Percentiles rank a stretch among this genome's conserved stretches.
These are phyloP conservation scores for Dioscorea zingiberensis DNA, from an alignment of 106 monocot species.

Conservation along the genomic window DNA sequence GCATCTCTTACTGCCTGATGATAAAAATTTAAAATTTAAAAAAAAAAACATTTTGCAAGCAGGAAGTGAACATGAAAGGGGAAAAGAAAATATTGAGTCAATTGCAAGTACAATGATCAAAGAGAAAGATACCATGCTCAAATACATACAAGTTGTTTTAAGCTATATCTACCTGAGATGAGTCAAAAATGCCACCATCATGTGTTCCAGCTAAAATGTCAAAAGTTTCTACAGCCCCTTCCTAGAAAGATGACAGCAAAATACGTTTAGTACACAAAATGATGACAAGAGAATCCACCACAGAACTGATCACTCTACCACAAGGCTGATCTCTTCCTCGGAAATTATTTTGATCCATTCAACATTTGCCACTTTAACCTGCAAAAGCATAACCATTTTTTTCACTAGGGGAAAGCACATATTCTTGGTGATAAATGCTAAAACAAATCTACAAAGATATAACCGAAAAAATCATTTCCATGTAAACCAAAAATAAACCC, in stretches of 20 bases:
- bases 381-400: conserved; percentile 3
- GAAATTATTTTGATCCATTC: conserved; percentile 90
- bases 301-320: conserved; percentile 46
- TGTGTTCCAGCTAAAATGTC: conserved; percentile 71
- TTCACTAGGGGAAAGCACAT: not conserved
- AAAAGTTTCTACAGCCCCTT: conserved; percentile 58
- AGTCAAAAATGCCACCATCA: conserved; percentile 73
- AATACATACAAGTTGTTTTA: too few species aligned
- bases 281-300: not conserved
- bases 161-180: conserved; percentile 55
- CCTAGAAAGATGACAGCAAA: conserved; percentile 35
- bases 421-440: too few species aligned
- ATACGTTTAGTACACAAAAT: not conserved
- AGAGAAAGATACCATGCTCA: too few species aligned
- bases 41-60: too few species aligned
- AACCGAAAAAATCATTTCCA: too few species aligned
- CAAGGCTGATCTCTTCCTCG: conserved; percentile 61
- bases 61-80: too few species aligned
- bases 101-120: too few species aligned
- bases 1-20: too few species aligned
- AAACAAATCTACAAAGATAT: too few species aligned
- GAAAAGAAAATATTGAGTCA: too few species aligned
- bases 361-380: conserved; percentile 83
- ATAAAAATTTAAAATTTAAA: too few species aligned
- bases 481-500: too few species aligned